Evolutionary conservation across 1,284 basidiomycete species (phyloP), one percentile per base, ranked within the genome.

Genomic region (Hymenochaete sp.): DNA sequence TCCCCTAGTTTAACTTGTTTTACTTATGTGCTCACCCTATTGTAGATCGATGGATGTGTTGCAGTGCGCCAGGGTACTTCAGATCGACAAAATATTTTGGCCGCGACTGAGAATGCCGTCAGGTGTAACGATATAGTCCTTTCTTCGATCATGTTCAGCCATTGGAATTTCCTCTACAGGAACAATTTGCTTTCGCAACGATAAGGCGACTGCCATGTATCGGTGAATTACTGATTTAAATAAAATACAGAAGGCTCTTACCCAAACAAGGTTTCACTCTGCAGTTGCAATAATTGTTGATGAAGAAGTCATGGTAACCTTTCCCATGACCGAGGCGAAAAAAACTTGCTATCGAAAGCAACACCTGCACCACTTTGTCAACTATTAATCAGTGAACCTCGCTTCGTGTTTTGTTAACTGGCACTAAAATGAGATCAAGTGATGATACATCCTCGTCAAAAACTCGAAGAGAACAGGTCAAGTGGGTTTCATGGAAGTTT

Each of bases 311-410:
- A 55, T 88, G 87, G 62, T 82, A 86, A 4, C 85, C 84, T 61
- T 83, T 87, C 29, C 84, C 84, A 55, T 86, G 82, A 4, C 84
- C 85, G 19, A 88, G 68, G 26, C 84, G 77, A 44, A 75, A 76
- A 47, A 81, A n/a, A 59, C n/a, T 71, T 70, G 39, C 63, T 66
- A 62, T 87, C 84, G 55, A 87, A 88, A n/a, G 80, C 84, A 42
- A 88, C 73, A 26, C 80, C 84, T 84, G 28, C 28, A 19, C 8
- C 10, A 5, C n/a, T 21, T 4, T 25, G 48, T 32, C 19, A 35
- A 21, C 42, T 38, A 35, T 43, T 45, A n/a, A n/a, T n/a, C n/a
- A n/a, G n/a, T n/a, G n/a, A n/a, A n/a, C n/a, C n/a, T n/a, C n/a
- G n/a, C n/a, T n/a, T n/a, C n/a, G n/a, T n/a, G n/a, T 21, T 39